Percentiles rank a stretch among this genome's conserved stretches.
Evolutionary conservation across 495 filamentous ascomycete genomes (phyloP).

Genomic region (Aspergillus wentii): DNA sequence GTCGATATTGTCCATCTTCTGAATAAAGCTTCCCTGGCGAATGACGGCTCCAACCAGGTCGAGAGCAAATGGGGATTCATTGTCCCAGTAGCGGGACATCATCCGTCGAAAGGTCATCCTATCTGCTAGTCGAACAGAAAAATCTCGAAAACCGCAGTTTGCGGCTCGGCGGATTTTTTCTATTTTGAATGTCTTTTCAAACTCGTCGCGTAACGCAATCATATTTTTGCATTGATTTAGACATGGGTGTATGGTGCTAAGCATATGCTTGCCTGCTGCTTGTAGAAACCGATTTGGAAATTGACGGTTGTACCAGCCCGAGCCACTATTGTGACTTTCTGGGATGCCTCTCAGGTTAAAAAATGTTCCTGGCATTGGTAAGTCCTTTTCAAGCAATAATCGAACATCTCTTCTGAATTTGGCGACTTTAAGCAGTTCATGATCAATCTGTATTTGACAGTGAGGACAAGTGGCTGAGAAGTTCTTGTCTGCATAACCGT

Average conservation of each 20-base stretch:
- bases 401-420: constrained; percentile 55
- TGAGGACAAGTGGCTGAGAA: constrained; percentile 36
- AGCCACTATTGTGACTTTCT: neutral
- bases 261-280: constrained; percentile 29
- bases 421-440: constrained; percentile 39
- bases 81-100: constrained; percentile 80
- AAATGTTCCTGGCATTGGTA: constrained; percentile 65
- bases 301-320: constrained; percentile 9
- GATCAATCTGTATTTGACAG: constrained; percentile 49
- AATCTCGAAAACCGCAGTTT: neutral
- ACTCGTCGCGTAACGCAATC: constrained; percentile 11
- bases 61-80: constrained; percentile 62
- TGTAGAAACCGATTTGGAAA: constrained; percentile 57
- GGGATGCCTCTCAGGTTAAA: constrained; percentile 32
- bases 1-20: constrained; percentile 77
- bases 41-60: constrained; percentile 77
- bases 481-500: constrained; percentile 62
- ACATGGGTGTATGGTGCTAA: constrained; percentile 20
- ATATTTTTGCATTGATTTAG: constrained; percentile 9
- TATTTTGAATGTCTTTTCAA: constrained; percentile 11
- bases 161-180: constrained; percentile 13
- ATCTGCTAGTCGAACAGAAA: constrained; percentile 20
- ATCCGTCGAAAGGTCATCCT: constrained; percentile 59
- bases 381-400: constrained; percentile 28
- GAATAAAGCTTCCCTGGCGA: constrained; percentile 72